Evolutionary conservation across 768 basidiomycete genomes (phyloP), one percentile per base, ranked within the genome.

Genomic region (Psilocybe cyanescens): DNA sequence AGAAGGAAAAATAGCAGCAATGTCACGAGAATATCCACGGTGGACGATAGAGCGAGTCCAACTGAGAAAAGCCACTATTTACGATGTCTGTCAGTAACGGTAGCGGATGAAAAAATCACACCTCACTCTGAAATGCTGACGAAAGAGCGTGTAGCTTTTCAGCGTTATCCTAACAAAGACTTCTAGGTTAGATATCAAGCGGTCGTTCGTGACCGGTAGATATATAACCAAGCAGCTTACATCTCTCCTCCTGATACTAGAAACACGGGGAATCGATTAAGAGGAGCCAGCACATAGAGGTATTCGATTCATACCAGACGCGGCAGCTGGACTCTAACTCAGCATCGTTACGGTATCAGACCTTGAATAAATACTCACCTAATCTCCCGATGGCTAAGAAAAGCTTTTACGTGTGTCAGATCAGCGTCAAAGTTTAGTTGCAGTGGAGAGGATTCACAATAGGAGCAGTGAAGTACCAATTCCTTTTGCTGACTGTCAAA

Each of bases 11-110:
- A 80, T 50, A 84, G 69, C 14, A 76, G 76, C 0, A 68, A 70
- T 0, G 83, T 80, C 60, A 84, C 76, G n/a, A 83, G 48, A 33
- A 84, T 68, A 62, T 85, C 83, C 3, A 82, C 76, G 8, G 72
- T 69, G 1, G 79, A 78, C 1, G 83, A 84, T 37, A 84, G 71
- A 2, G 79, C 76, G n/a, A 85, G 73, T 6, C 83, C 83, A 24
- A 79, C 72, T 8, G 82, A 82, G 58, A 83, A 83, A 17, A 83
- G 65, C 82, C 82, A 84, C 82, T 84, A 57, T 16, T 46, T 33
- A 17, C 39, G 45, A 28, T 7, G 29, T 39, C 19, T 45, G 29
- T 33, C 12, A 55, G 9, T 47, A 6, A 9, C 33, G 8, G 5
- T 33, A 6, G 33, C 12, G 45, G 16, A 17, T 46, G 55, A 4